Evolutionary conservation across 2,329 filamentous ascomycete species (phyloP).

Genomic region (Alternaria sp.): DNA sequence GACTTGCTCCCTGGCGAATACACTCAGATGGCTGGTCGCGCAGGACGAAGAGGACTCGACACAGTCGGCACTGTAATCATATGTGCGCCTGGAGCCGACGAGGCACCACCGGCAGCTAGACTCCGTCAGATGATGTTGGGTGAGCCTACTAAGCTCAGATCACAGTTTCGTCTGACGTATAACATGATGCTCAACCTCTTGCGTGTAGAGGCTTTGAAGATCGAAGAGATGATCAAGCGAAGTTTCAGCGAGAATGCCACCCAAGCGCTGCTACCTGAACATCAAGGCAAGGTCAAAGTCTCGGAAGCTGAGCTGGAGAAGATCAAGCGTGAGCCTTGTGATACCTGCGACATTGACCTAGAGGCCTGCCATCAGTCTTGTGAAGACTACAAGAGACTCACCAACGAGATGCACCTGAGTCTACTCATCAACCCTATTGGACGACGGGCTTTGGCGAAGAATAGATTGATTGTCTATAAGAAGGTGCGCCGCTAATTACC

Average conservation of each 20-base stretch:
- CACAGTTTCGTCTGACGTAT: constrained; percentile 96
- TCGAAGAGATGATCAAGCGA: constrained; percentile 99
- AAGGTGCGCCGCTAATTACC: constrained; percentile 51
- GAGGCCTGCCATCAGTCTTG: constrained; percentile 82
- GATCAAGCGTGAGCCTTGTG: constrained; percentile 84
- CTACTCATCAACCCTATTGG: constrained; percentile 83
- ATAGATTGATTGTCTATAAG: constrained; percentile 83
- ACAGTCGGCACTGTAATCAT: constrained; percentile 94
- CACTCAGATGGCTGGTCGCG: constrained; percentile 97
- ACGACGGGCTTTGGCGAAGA: constrained; percentile 77
- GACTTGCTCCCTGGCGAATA: constrained; percentile 95
- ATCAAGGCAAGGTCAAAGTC: constrained; percentile 91
- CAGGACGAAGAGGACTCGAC: constrained; percentile 90
- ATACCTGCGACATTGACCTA: constrained; percentile 81
- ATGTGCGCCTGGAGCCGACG: constrained; percentile 79
- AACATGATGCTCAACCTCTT: constrained; percentile 99
- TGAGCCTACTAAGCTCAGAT: constrained; percentile 91
- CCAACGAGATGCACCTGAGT: constrained; percentile 78
- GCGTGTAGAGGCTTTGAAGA: constrained; percentile 94
- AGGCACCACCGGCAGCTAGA: constrained; percentile 84
- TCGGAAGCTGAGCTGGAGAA: constrained; percentile 92
- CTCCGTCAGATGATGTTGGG: constrained; percentile 94
- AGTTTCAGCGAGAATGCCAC: constrained; percentile 99
- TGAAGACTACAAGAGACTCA: constrained; percentile 81
- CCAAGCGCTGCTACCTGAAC: constrained; percentile 90